Conservation (phyloP, 345 rosid genomes). For the Eucalyptus dawsonii region DNA sequence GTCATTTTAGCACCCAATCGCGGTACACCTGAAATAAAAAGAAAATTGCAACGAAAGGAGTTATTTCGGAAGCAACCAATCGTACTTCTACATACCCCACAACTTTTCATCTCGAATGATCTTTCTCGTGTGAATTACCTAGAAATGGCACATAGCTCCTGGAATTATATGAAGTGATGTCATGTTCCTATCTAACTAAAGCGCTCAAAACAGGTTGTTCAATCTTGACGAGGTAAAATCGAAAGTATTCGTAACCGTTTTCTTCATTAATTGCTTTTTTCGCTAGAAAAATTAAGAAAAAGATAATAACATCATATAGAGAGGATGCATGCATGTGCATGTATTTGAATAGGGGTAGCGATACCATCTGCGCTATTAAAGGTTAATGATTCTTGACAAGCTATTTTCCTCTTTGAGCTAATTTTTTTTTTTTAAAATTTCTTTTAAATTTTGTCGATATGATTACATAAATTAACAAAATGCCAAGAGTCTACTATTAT, state of each 20-base stretch:
- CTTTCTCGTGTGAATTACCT: not conserved
- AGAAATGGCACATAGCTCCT: not conserved
- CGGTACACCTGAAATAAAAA: not conserved
- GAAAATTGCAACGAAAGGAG: not conserved
- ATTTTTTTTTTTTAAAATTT: accelerated
- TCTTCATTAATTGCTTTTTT: not conserved
- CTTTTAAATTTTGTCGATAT: not conserved
- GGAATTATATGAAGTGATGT: not conserved
- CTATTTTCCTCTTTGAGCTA: not conserved
- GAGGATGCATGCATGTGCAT: not conserved
- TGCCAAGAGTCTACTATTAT: accelerated
- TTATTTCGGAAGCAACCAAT: not conserved
- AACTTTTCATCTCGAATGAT: not conserved
- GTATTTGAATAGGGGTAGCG: too few relatives aligned
- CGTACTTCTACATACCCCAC: not conserved
- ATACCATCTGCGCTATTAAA: accelerated
- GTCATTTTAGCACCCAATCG: not conserved
- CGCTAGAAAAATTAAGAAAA: not conserved
- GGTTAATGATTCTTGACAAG: not conserved
- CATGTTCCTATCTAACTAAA: not conserved
- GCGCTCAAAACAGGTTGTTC: not conserved
- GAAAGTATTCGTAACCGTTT: not conserved
- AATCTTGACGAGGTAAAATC: not conserved
- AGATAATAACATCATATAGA: not conserved
- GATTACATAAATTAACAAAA: not conserved